Evolutionary conservation across 2,329 filamentous ascomycete genomes (phyloP).

Genomic region (Microsporum canis): DNA sequence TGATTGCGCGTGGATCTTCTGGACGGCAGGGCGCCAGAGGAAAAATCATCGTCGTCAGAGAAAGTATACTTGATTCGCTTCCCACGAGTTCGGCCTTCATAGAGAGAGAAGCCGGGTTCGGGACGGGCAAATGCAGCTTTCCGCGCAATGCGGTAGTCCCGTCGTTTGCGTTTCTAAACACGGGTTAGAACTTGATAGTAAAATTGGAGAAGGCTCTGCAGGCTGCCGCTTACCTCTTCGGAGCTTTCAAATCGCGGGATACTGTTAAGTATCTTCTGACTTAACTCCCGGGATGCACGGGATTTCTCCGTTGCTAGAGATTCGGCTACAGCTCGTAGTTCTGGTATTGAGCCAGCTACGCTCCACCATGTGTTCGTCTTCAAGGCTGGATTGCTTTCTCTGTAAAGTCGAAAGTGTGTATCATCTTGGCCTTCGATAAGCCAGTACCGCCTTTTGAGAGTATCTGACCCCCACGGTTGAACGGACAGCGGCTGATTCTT

Average conservation of each 20-base stretch:
- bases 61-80: constrained; percentile 96
- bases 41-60: constrained; percentile 70
- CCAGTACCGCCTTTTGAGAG: constrained; percentile 85
- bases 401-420: constrained; percentile 84
- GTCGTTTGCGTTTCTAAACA: constrained; percentile 70
- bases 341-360: constrained; percentile 80
- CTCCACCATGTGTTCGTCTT: constrained; percentile 81
- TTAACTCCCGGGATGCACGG: constrained; percentile 66
- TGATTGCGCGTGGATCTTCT: constrained; percentile 52
- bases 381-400: constrained; percentile 71
- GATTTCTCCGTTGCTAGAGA: constrained; percentile 72
- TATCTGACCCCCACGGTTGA: constrained; percentile 81
- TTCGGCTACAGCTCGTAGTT: constrained; percentile 61
- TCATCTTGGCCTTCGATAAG: constrained; percentile 89
- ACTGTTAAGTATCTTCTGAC: constrained; percentile 64
- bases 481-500: constrained; percentile 79
- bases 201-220: neutral
- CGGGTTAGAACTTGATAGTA: neutral
- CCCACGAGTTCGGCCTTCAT: constrained; percentile 89
- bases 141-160: constrained; percentile 77
- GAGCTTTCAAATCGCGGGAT: constrained; percentile 86
- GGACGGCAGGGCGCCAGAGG: constrained; percentile 52
- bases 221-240: constrained; percentile 57
- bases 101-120: constrained; percentile 81
- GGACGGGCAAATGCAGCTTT: constrained; percentile 80